Conservation (phyloP, 2,329 filamentous ascomycete species). For the Trichophyton equinum region DNA sequence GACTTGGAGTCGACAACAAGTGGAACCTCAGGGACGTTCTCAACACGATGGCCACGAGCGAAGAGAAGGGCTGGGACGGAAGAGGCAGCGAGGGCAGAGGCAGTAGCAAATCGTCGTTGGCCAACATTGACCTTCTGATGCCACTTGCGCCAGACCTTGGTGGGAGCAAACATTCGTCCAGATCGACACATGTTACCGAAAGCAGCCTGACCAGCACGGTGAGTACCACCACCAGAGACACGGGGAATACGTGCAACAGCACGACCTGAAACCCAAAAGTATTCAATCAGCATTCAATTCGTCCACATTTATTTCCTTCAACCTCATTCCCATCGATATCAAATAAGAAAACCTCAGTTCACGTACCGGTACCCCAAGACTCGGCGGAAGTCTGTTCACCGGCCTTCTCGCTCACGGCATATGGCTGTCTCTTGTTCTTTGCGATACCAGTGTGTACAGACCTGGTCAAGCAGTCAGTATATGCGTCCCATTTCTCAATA, state of each 20-base stretch:
- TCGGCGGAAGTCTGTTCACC: constrained; percentile 99
- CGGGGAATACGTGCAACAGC: constrained; percentile 99
- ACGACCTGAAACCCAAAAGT: constrained; percentile 53
- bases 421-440: constrained; percentile 99
- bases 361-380: constrained; percentile 97
- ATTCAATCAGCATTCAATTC: constrained; percentile 12
- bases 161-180: constrained; percentile 99
- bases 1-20: constrained; percentile 87
- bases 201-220: constrained; percentile 98
- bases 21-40: constrained; percentile 84
- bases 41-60: constrained; percentile 93
- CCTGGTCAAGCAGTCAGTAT: constrained; percentile 26
- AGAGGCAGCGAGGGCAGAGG: constrained; percentile 92
- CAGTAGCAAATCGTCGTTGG: constrained; percentile 97
- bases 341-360: constrained; percentile 11
- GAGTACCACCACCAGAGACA: constrained; percentile 99
- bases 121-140: constrained; percentile 99
- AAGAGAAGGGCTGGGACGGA: constrained; percentile 88
- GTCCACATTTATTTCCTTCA: constrained; percentile 11
- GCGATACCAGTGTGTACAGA: constrained; percentile 93
- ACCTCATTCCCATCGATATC: not conserved
- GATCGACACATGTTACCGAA: constrained; percentile 99
- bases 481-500: not conserved
- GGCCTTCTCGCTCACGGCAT: constrained; percentile 99
- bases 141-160: constrained; percentile 99